Evolutionary conservation across 2,329 filamentous ascomycete genomes (phyloP).

Genomic region (Talaromyces sp.): DNA sequence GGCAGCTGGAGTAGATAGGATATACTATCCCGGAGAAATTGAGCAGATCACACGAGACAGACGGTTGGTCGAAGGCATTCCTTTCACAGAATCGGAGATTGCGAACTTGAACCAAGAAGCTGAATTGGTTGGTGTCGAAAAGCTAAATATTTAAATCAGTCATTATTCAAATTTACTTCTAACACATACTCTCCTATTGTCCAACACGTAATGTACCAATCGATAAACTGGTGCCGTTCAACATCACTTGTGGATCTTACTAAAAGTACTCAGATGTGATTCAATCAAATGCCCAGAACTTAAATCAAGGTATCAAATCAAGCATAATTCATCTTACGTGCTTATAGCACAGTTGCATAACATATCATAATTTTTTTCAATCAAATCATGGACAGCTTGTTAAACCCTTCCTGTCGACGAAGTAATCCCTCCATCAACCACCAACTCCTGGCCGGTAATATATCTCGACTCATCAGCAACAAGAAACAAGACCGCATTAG

Average conservation of each 20-base stretch:
- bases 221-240: too few relatives aligned
- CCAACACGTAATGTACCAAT: too few relatives aligned
- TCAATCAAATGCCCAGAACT: too few relatives aligned
- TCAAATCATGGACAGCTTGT: too few relatives aligned
- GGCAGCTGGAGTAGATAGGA: constrained; percentile 54
- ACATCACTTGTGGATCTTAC: too few relatives aligned
- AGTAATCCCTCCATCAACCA: constrained; percentile 21
- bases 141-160: constrained; percentile 13
- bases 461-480: constrained; percentile 70
- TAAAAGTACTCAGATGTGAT: too few relatives aligned
- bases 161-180: too few relatives aligned
- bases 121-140: constrained; percentile 39
- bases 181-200: too few relatives aligned
- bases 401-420: neutral
- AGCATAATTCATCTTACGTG: too few relatives aligned
- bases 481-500: constrained; percentile 68
- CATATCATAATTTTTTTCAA: too few relatives aligned
- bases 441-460: constrained; percentile 68
- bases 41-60: constrained; percentile 51
- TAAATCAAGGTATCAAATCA: too few relatives aligned
- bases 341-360: too few relatives aligned
- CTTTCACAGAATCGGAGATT: constrained; percentile 50
- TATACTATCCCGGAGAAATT: constrained; percentile 60
- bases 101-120: constrained; percentile 53
- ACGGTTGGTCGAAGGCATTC: constrained; percentile 48